These are phyloP conservation scores for Pseudogymnoascus sp. DNA, from an alignment of 2,329 filamentous ascomycete species.

Conservation along the genomic window DNA sequence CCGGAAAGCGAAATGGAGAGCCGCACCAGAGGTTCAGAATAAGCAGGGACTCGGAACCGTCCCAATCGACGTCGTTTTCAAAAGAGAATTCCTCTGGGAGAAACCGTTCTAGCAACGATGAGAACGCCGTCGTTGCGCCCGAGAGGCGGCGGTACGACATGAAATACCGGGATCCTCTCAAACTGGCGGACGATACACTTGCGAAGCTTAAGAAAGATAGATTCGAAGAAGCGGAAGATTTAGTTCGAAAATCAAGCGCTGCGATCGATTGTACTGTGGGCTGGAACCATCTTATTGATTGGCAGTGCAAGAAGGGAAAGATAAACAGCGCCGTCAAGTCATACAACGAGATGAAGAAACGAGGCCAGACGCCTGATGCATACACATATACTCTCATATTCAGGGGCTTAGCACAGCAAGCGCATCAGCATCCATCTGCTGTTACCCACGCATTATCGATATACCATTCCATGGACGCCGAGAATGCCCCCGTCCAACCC, in stretches of 20 bases:
- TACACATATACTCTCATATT: slow-evolving; percentile 82
- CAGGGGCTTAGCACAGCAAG: slow-evolving; percentile 57
- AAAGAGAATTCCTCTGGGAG: background rate
- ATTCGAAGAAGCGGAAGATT: slow-evolving; percentile 56
- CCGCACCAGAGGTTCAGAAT: background rate
- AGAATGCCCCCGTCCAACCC: slow-evolving; percentile 56
- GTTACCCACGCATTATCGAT: slow-evolving; percentile 63
- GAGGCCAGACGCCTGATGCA: slow-evolving; percentile 68
- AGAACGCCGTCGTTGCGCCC: background rate
- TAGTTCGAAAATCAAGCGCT: slow-evolving; percentile 63
- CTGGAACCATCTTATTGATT: slow-evolving; percentile 81
- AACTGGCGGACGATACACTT: slow-evolving; percentile 61
- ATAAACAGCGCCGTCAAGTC: slow-evolving; percentile 63
- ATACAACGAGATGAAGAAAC: slow-evolving; percentile 99
- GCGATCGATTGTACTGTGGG: slow-evolving; percentile 59
- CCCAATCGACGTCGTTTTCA: background rate
- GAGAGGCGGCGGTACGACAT: background rate
- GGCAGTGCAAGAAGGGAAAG: slow-evolving; percentile 53
- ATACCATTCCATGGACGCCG: slow-evolving; percentile 65
- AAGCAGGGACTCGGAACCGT: background rate
- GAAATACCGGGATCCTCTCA: slow-evolving; percentile 51
- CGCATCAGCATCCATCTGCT: slow-evolving; percentile 45
- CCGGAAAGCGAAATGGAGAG: background rate
- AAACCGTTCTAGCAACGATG: background rate
- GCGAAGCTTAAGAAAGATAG: slow-evolving; percentile 50